A percentile compares a stretch with the other conserved stretches of the same genome.
phyloP scores from a whole-genome alignment of 331 rosid species.

The Quercus phellos region DNA sequence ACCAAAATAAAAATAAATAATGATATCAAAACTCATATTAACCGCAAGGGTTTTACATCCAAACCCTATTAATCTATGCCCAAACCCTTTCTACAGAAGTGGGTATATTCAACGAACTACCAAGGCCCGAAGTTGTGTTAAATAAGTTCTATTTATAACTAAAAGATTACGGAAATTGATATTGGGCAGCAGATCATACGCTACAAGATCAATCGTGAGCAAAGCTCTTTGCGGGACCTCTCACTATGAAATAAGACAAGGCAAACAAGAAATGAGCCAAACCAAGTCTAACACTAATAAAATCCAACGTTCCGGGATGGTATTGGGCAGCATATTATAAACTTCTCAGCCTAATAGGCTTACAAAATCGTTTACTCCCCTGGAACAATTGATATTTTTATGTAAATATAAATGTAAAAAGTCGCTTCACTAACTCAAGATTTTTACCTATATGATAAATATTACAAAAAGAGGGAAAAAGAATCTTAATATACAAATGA shows the following conservation, averaged over 20 bases:
- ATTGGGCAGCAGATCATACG: too few relatives aligned
- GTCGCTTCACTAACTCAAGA: conserved; percentile 23
- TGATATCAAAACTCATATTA: too few relatives aligned
- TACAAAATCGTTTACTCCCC: background rate
- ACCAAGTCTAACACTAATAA: background rate
- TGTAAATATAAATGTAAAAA: background rate
- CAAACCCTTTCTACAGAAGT: too few relatives aligned
- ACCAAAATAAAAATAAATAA: too few relatives aligned
- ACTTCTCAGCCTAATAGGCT: background rate
- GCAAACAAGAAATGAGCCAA: background rate
- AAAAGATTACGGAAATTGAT: too few relatives aligned
- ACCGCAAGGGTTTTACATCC: too few relatives aligned
- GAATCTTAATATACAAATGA: conserved; percentile 5
- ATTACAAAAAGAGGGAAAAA: conserved; percentile 23
- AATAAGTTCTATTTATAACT: too few relatives aligned
- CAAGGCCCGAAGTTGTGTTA: too few relatives aligned
- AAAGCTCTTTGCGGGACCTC: background rate
- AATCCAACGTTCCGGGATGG: background rate
- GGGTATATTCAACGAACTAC: too few relatives aligned
- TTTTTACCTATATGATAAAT: conserved; percentile 10
- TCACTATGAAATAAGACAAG: background rate
- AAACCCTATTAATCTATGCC: too few relatives aligned
- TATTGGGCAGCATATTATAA: background rate
- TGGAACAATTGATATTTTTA: background rate
- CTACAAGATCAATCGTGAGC: background rate